Base-by-base conservation (phyloP, 2,329 filamentous ascomycete genomes). In the Amauroascus verrucosus region DNA sequence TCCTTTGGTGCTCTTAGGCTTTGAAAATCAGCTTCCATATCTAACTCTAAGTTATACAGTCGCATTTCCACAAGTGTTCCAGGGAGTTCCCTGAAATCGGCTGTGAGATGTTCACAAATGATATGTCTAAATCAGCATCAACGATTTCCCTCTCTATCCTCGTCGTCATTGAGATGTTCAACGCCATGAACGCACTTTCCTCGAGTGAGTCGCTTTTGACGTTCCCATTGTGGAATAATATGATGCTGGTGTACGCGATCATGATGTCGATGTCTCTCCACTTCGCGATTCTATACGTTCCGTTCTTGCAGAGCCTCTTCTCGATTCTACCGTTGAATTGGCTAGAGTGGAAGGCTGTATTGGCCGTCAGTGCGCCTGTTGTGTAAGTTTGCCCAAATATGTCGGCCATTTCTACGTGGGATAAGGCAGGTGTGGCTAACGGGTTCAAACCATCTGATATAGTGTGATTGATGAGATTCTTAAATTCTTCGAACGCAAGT, bases 101-200 rank as follows among this genome's bases (percentile, higher is more conserved):
- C 51, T 98, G 93, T 72, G 75, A 83, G 58, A 97, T 98, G 79
- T 98, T 98, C 74, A 74, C 78, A 59, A 85, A 95, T 65, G 79
- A 88, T 59, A 85, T 86, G 77, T 83, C 90, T 61, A 90, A 91
- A 72, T 82, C 90, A 4, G 93, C 89, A 1, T 95, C 89, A 18
- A 98, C 93, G 1, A 83, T 98, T 26, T 96, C 89, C 6, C 79
- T 98, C 57, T 95, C 88, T 35, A 83, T 84, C 64, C 79, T 98
- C 16, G 93, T 98, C 44, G 89, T 96, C 56, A 97, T 98, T 65
- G 93, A 98, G 75, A 98, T 98, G 93, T 81, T 98, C 67, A 98
- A 98, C 72, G 93, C 93, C 62, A 91, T 97, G 85, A 98, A 98
- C 67, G 93, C 91, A 0, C 79, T 98, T 30, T 96, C 89, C 1